Evolutionary conservation across 169 alveolate species (phyloP).

Genomic region (Eimeria brunetti): DNA sequence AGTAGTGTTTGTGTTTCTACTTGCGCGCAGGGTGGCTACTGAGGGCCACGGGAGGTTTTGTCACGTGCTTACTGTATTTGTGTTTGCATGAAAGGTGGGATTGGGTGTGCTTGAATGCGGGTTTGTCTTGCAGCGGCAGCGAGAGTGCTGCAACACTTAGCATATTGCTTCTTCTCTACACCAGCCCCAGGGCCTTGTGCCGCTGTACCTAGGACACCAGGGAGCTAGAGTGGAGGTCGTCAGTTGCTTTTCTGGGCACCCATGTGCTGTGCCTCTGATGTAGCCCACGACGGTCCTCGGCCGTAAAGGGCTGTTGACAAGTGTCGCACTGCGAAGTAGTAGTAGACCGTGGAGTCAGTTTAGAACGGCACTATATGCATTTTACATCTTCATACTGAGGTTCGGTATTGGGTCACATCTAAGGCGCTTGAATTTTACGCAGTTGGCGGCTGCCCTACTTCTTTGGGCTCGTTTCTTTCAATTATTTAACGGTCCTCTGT

Average conservation of each 20-base stretch:
- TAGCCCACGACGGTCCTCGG: background rate
- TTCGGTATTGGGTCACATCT: background rate
- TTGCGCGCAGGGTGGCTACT: background rate
- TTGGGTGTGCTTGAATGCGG: background rate
- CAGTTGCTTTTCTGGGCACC: background rate
- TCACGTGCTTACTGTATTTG: background rate
- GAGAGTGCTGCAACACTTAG: background rate
- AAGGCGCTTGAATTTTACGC: background rate
- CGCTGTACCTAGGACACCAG: background rate
- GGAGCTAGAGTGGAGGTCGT: background rate
- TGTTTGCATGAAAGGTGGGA: background rate
- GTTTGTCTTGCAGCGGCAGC: background rate
- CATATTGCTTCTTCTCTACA: background rate
- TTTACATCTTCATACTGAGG: background rate
- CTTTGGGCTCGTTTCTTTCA: background rate
- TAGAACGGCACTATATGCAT: too few species aligned
- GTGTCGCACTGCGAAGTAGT: background rate
- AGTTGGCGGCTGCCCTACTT: background rate
- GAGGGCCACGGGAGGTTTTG: background rate
- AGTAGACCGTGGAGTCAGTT: background rate
- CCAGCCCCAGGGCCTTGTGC: background rate
- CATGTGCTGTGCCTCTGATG: too few species aligned
- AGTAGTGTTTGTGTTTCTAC: background rate
- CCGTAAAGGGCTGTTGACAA: background rate
- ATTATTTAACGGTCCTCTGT: background rate